Evolutionary conservation across 2,329 filamentous ascomycete genomes (phyloP), one percentile per base, ranked within the genome.

Genomic region (Xylariaceae sp.): DNA sequence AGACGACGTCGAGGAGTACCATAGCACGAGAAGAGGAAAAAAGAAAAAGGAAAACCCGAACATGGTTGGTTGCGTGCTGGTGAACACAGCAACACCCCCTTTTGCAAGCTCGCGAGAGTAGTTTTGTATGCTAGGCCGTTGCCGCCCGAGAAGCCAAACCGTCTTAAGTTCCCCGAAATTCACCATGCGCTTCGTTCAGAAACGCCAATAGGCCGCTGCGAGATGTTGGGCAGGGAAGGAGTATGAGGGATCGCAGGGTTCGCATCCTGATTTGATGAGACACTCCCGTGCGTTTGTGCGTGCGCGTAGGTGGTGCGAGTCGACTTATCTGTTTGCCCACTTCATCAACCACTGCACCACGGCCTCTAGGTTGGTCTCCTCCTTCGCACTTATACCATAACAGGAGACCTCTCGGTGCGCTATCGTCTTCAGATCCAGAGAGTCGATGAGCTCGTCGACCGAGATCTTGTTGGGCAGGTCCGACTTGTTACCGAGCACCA

Each of bases 311-410:
- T 15, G 13, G 41, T n/a, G 13, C 10, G 13, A 45, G 35, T 34
- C 39, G 59, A 41, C 57, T 84, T 77, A 92, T 77, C 87, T 87
- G 72, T 82, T 90, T 64, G 92, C 88, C 74, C 90, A 89, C 67
- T 92, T 93, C 74, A 99, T 93, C 73, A 99, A 80, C 90, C 94
- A 99, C 73, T 96, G 90, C 69, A 99, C 81, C 55, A 99, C 94
- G 5, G 93, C 94, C 72, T 99, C 93, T 65, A 99, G 85, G 77
- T 99, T 99, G 59, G 93, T 99, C 78, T 99, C 94, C 74, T 97
- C 93, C 76, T 97, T 97, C 62, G 93, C 94, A 74, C 92, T 97
- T 77, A 99, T 97, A 63, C 93, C 93, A 75, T 99, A 99, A 78
- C 94, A 97, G 77, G 91, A 96, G 68, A 99, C 93, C 75, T 99